Evolutionary conservation across 768 basidiomycete genomes (phyloP).

Genomic region (Galerina marginata): DNA sequence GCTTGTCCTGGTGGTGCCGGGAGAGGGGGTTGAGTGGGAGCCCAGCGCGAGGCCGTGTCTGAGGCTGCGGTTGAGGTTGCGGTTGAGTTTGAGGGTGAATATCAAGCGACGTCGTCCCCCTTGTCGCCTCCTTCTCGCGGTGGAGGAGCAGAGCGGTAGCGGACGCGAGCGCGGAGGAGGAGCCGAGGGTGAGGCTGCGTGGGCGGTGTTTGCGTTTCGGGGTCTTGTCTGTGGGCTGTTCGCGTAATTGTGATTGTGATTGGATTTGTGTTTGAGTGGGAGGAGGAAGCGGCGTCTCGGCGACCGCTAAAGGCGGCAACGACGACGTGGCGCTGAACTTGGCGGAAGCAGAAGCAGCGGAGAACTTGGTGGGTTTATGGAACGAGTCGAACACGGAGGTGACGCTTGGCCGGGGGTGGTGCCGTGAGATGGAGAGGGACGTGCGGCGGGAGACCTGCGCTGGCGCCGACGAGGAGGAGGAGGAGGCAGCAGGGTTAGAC

Average conservation of each 20-base stretch:
- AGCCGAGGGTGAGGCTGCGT: constrained; percentile 22
- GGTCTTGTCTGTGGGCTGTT: neutral
- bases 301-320: constrained; percentile 16
- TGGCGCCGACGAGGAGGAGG: too few species aligned
- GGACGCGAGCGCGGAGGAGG: constrained; percentile 22
- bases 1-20: too few species aligned
- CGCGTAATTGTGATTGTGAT: neutral
- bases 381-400: neutral
- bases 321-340: constrained; percentile 11
- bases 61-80: too few species aligned
- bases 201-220: constrained; percentile 22
- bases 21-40: too few species aligned
- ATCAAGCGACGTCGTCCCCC: constrained; percentile 11
- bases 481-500: neutral
- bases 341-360: neutral
- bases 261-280: neutral
- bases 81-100: neutral
- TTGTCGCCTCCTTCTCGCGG: neutral
- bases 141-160: constrained; percentile 12
- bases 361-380: constrained; percentile 1
- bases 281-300: constrained; percentile 8
- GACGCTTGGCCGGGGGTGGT: too few species aligned
- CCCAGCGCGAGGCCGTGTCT: too few species aligned
- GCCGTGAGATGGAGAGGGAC: too few species aligned
- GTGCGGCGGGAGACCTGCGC: too few species aligned